A percentile compares a stretch with the other conserved stretches of the same genome.
phyloP scores from a whole-genome alignment of 345 rosid genomes.

The Capsella bursapastoris region DNA sequence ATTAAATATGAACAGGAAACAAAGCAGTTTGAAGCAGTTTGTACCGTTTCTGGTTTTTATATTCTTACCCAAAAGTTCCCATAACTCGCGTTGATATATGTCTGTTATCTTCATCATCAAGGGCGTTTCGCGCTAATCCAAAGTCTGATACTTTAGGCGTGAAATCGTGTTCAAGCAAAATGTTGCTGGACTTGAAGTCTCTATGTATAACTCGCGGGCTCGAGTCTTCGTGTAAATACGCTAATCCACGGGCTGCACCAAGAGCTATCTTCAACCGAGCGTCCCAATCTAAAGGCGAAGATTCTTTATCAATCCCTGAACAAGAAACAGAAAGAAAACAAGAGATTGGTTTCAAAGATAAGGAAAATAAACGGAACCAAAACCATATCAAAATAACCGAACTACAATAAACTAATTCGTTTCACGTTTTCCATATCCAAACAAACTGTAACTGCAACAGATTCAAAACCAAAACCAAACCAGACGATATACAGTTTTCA shows the following conservation, averaged over 20 bases:
- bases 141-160: conserved; percentile 96
- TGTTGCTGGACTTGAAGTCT: conserved; percentile 97
- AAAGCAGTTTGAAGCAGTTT: not conserved
- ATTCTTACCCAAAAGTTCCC: conserved; percentile 93
- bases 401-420: not conserved
- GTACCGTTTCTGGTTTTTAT: not conserved
- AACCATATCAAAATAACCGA: not conserved
- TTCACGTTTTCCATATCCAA: not conserved
- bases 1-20: conserved; percentile 24
- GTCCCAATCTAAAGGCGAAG: conserved; percentile 85
- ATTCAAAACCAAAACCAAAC: not conserved
- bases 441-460: not conserved
- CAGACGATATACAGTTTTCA: not conserved
- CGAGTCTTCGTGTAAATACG: conserved; percentile 96
- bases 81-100: conserved; percentile 97
- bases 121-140: conserved; percentile 91
- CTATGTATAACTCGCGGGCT: conserved; percentile 95
- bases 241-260: conserved; percentile 95
- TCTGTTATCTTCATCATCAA: conserved; percentile 77
- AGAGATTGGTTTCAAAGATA: not conserved
- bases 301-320: conserved; percentile 74
- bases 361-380: not conserved
- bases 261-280: conserved; percentile 93
- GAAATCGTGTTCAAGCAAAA: conserved; percentile 87
- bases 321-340: conserved; percentile 13